phyloP scores from a whole-genome alignment of 306 rosid genomes.

The Lotus japonicus region DNA sequence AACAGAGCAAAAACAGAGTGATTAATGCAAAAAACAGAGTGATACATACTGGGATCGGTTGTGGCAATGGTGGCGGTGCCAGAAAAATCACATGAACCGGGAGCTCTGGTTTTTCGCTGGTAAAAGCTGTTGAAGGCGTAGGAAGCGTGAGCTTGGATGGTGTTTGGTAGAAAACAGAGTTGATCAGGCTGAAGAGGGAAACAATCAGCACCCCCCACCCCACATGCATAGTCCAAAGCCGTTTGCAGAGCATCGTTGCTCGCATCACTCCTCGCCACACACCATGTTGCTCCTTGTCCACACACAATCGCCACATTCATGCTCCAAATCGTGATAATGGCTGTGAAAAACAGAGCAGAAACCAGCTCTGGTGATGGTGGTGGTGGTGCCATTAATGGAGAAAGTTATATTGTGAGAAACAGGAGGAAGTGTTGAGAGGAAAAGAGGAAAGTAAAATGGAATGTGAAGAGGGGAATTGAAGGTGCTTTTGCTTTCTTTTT shows the following conservation, averaged over 20 bases:
- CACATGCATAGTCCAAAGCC: conserved; percentile 79
- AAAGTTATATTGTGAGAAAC: conserved; percentile 39
- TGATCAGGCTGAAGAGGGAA: conserved; percentile 48
- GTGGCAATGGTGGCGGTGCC: conserved; percentile 78
- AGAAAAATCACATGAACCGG: conserved; percentile 75
- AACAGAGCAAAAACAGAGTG: no score
- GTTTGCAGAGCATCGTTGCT: conserved; percentile 46
- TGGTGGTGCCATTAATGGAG: conserved; percentile 42
- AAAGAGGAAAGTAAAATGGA: conserved; percentile 5
- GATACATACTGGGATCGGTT: conserved; percentile 63
- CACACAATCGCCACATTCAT: not conserved
- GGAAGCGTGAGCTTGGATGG: conserved; percentile 89
- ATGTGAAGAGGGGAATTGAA: not conserved
- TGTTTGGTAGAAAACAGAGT: conserved; percentile 79
- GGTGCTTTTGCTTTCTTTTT: conserved; percentile 27
- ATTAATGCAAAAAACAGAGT: no score
- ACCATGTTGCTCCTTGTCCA: conserved; percentile 48
- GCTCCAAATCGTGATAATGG: not conserved
- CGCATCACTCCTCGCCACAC: conserved; percentile 77
- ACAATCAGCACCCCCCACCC: conserved; percentile 77
- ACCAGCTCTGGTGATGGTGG: not conserved
- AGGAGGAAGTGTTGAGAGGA: conserved; percentile 15
- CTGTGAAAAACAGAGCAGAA: not conserved
- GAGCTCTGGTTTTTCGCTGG: conserved; percentile 50
- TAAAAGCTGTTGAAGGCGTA: conserved; percentile 84